Conservation (phyloP, 208 protist species). For the Sergeia podlipaevii region DNA sequence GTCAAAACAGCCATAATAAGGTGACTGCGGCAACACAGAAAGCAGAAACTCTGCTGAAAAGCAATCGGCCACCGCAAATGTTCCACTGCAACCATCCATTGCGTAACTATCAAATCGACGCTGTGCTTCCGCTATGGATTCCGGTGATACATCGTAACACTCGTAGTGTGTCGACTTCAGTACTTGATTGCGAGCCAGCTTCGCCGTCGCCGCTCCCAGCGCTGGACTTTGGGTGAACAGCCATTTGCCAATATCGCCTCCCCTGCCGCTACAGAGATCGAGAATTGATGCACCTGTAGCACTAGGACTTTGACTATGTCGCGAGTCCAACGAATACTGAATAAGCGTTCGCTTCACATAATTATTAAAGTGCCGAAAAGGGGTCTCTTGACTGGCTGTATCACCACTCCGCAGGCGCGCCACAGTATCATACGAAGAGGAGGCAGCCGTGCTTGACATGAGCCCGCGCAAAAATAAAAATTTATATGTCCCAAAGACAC, state of each 20-base stretch:
- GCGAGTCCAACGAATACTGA: slow-evolving; percentile 61
- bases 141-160: slow-evolving; percentile 74
- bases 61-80: slow-evolving; percentile 77
- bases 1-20: slow-evolving; percentile 45
- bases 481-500: no score
- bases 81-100: slow-evolving; percentile 25
- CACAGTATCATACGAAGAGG: slow-evolving; percentile 71
- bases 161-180: slow-evolving; percentile 26
- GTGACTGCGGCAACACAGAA: slow-evolving; percentile 20
- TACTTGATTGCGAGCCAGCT: slow-evolving; percentile 11
- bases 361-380: slow-evolving; percentile 87
- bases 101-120: slow-evolving; percentile 35
- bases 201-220: slow-evolving; percentile 15
- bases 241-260: slow-evolving; percentile 90
- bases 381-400: slow-evolving; percentile 48
- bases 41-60: slow-evolving; percentile 57
- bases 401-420: slow-evolving; percentile 46
- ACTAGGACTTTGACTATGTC: not conserved
- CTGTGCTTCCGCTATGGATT: slow-evolving; percentile 70
- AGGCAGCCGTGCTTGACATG: slow-evolving; percentile 15
- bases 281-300: slow-evolving; percentile 32
- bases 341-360: slow-evolving; percentile 85
- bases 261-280: slow-evolving; percentile 77
- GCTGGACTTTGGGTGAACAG: slow-evolving; percentile 61
- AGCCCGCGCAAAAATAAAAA: no score